Percentiles rank a stretch among this genome's conserved stretches.
Evolutionary conservation across 164 flowering plant species (phyloP).

Genomic region (Warburgia ugandensis): DNA sequence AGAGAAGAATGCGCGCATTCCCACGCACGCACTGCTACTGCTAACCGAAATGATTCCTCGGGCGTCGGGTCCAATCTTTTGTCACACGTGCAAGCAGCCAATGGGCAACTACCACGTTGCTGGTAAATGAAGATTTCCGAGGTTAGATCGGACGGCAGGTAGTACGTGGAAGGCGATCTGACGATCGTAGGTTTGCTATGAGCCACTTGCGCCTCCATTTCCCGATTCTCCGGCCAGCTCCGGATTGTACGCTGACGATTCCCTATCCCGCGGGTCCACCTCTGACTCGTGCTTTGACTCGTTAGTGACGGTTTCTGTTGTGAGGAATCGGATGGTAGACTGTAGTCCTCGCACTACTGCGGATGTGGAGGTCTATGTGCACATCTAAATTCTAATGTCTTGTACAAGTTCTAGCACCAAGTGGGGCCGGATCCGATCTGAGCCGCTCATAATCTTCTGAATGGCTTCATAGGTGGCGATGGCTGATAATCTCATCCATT

Average conservation of each 20-base stretch:
- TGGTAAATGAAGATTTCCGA: neutral
- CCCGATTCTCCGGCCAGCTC: constrained; percentile 17
- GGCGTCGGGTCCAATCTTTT: neutral
- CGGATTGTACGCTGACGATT: constrained; percentile 22
- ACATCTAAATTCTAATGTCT: too few species aligned
- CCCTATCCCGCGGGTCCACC: constrained; percentile 13
- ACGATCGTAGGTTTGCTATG: neutral
- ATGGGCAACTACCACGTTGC: neutral
- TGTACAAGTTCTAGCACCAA: too few species aligned
- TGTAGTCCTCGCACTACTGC: too few species aligned
- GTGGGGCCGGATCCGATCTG: too few species aligned
- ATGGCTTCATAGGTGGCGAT: too few species aligned
- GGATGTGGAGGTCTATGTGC: too few species aligned
- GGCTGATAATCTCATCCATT: too few species aligned
- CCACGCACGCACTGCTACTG: neutral
- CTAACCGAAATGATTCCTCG: constrained; percentile 6
- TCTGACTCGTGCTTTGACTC: neutral
- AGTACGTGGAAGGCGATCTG: constrained; percentile 9
- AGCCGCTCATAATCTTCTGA: too few species aligned
- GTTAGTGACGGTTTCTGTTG: neutral
- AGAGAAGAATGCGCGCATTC: constrained; percentile 1
- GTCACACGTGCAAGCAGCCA: constrained; percentile 3
- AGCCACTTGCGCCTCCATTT: neutral
- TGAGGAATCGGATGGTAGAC: too few species aligned
- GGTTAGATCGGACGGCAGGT: neutral